Base-by-base conservation (phyloP, 805 yeast genomes). In the Saturnispora bothae region DNA sequence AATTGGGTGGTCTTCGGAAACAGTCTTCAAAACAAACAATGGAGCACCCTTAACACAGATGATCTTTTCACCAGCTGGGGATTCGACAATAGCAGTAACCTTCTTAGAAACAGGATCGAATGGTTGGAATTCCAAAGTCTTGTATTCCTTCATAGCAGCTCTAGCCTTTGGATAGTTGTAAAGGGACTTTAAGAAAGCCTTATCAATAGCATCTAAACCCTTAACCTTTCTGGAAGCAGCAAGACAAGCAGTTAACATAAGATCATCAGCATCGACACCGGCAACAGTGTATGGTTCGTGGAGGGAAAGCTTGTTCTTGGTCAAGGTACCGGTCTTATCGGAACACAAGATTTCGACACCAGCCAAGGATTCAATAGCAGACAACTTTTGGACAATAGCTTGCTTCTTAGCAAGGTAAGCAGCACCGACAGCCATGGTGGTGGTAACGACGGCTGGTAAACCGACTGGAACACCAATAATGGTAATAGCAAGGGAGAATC, bases 371-470 rank as follows among this genome's bases (percentile, higher is more conserved):
- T 86, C 96, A 69, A 86, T 86, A 52, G 96, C 96, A 64, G 95
- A 83, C 59, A 86, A 74, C 65, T 86, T 86, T 69, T 86, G 96
- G 57, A 86, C 96, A 73, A 86, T 86, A 54, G 96, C 96, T 69
- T 84, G 84, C 69, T 85, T 86, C 77, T 85, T 83, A 57, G 96
- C 96, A 61, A 86, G 73, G 81, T 86, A 84, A 61, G 96, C 95
- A 65, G 96, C 96, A 78, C 96, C 96, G 68, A 88, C 96, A 66
- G 96, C 96, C 96, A 86, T 85, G 64, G 96, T 86, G 57, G 95
- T 86, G 73, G 96, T 86, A 53, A 85, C 95, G 60, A 86, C 96
- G 64, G 95, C 95, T 65, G 96, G 96, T 64, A 86, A 78, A 82
- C 96, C 96, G 52, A 86, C 96, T 64, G 96, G 96, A 54, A 86